Evolutionary conservation across 208 protist genomes (phyloP).

Genomic region (Zelonia costaricensis): DNA sequence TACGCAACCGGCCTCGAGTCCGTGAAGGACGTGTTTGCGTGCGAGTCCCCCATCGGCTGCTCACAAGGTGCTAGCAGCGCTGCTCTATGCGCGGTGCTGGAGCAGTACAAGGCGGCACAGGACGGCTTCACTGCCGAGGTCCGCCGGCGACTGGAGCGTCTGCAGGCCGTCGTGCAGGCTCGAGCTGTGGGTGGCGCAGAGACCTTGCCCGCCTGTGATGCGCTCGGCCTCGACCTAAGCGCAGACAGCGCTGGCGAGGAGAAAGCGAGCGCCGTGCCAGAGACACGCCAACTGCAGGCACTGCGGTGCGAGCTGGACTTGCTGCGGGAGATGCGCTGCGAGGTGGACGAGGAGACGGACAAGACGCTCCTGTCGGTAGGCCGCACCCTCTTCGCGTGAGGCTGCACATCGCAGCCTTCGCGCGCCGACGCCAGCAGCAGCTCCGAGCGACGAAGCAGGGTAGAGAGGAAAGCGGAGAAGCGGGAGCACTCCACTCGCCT

Average conservation of each 20-base stretch:
- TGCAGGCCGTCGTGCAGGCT: too few relatives aligned
- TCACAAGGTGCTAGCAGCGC: background rate
- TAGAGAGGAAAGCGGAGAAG: too few relatives aligned
- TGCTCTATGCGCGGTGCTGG: background rate
- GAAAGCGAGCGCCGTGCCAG: background rate
- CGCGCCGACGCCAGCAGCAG: too few relatives aligned
- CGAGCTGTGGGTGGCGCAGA: too few relatives aligned
- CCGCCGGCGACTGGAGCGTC: background rate
- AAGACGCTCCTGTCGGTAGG: constrained; percentile 8
- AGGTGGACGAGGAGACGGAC: constrained; percentile 12
- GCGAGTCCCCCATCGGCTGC: too few relatives aligned
- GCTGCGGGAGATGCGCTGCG: constrained; percentile 3
- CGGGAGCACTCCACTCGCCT: too few relatives aligned
- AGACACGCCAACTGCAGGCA: background rate
- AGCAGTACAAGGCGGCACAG: background rate
- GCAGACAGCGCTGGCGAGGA: too few relatives aligned
- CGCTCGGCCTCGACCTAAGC: too few relatives aligned
- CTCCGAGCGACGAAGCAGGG: too few relatives aligned
- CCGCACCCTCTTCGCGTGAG: constrained; percentile 9
- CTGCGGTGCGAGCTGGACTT: constrained; percentile 3
- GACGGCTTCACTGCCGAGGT: background rate
- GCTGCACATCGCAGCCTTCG: background rate
- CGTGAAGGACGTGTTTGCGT: too few relatives aligned
- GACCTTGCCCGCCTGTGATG: too few relatives aligned
- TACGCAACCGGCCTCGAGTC: too few relatives aligned